A percentile compares a stretch with the other conserved stretches of the same genome.
These are phyloP conservation scores for Earliella scabrosa DNA, from an alignment of 1,284 basidiomycete species.

Conservation along the genomic window DNA sequence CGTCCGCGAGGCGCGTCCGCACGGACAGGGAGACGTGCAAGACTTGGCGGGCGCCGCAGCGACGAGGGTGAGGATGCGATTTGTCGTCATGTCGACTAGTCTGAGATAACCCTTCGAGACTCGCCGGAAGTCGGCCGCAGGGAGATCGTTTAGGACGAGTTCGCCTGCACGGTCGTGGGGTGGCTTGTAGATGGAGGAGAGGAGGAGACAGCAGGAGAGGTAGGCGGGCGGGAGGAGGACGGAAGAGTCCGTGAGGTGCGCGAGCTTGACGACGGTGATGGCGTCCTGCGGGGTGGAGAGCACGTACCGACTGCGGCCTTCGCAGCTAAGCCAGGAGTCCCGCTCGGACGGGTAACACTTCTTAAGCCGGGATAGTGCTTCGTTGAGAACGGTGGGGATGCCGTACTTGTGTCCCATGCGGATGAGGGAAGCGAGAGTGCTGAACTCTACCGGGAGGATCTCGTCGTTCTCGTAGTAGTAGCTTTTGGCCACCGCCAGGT, in stretches of 20 bases:
- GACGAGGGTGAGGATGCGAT: no score
- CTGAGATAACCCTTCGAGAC: no score
- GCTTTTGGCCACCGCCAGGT: not conserved
- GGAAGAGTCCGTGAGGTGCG: not conserved
- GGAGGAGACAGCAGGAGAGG: not conserved
- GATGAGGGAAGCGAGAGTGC: slow-evolving; percentile 3
- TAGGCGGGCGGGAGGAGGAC: not conserved
- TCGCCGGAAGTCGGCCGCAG: no score
- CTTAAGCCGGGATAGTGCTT: slow-evolving; percentile 13
- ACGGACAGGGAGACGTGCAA: no score
- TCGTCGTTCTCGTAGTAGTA: slow-evolving; percentile 1
- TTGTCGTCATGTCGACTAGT: no score
- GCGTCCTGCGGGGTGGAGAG: not conserved
- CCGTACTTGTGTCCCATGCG: slow-evolving; percentile 17
- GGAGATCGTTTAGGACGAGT: no score
- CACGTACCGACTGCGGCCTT: not conserved
- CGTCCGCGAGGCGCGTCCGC: no score
- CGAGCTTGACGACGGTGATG: not conserved
- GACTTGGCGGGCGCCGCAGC: no score
- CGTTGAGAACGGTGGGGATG: slow-evolving; percentile 1
- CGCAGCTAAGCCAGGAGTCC: not conserved
- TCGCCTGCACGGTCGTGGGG: no score
- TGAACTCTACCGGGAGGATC: not conserved
- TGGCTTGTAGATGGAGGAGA: no score
- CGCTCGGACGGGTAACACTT: not conserved